These are phyloP conservation scores for Bauhinia variegata DNA, from an alignment of 306 rosid genomes.

Conservation along the genomic window DNA sequence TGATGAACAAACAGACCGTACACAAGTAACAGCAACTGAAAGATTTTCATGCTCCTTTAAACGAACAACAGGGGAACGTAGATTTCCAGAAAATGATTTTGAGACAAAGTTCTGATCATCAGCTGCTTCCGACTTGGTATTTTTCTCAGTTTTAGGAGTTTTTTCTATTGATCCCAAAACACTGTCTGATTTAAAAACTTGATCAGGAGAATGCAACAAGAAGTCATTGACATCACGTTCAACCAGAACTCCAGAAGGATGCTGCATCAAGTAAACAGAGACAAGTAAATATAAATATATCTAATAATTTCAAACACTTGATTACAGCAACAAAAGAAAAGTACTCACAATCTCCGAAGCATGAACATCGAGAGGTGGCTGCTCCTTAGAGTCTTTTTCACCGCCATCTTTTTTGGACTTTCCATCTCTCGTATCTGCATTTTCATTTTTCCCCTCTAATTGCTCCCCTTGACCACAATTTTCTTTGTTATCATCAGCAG, in stretches of 20 bases:
- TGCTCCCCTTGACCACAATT: constrained; percentile 45
- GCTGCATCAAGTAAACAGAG: constrained; percentile 50
- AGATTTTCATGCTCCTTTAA: constrained; percentile 53
- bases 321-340: constrained; percentile 19
- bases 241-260: constrained; percentile 55
- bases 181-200: constrained; percentile 52
- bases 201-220: constrained; percentile 57
- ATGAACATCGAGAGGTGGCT: constrained; percentile 37
- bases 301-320: neutral
- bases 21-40: constrained; percentile 47
- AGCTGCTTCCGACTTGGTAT: constrained; percentile 43
- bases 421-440: constrained; percentile 36
- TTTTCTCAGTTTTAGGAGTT: constrained; percentile 49
- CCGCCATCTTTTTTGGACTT: constrained; percentile 37
- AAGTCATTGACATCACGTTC: constrained; percentile 69
- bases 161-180: constrained; percentile 39
- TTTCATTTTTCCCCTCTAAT: constrained; percentile 38
- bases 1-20: constrained; percentile 51
- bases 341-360: constrained; percentile 53
- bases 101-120: constrained; percentile 40
- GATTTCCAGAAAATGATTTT: constrained; percentile 48
- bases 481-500: constrained; percentile 60
- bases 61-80: constrained; percentile 51
- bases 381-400: constrained; percentile 47
- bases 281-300: constrained; percentile 17